Percentiles rank a stretch among this genome's conserved stretches.
Conservation (phyloP, 2,329 filamentous ascomycete species). For the Aspergillus tanneri region DNA sequence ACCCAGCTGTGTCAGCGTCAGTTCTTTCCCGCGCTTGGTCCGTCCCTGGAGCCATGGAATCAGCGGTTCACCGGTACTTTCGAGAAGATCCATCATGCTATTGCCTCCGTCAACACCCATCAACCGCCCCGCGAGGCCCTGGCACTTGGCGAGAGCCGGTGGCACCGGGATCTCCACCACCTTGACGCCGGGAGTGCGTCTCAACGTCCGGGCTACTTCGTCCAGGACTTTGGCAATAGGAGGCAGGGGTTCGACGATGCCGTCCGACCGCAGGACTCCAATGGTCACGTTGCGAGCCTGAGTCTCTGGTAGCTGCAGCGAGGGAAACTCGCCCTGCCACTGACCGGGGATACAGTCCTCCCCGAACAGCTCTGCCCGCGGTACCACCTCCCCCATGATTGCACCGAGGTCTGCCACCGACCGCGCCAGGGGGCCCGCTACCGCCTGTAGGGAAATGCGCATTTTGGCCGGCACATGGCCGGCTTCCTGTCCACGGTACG, state of each 20-base stretch:
- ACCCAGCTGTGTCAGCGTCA: constrained; percentile 50
- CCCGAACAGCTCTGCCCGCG: constrained; percentile 54
- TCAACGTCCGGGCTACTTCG: constrained; percentile 40
- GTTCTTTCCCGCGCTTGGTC: constrained; percentile 49
- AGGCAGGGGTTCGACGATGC: constrained; percentile 39
- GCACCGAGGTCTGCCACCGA: constrained; percentile 43
- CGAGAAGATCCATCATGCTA: constrained; percentile 57
- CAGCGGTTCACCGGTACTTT: constrained; percentile 56
- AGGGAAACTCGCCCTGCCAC: constrained; percentile 37
- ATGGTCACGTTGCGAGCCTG: constrained; percentile 37
- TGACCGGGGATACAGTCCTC: constrained; percentile 45
- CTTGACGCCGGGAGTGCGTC: constrained; percentile 47
- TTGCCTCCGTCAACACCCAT: constrained; percentile 60
- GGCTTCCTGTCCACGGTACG: constrained; percentile 53
- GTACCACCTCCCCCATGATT: constrained; percentile 54
- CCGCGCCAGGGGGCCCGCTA: constrained; percentile 44
- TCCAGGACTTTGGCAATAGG: constrained; percentile 41
- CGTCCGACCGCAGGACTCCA: constrained; percentile 44
- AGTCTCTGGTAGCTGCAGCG: constrained; percentile 20
- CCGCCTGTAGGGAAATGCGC: constrained; percentile 53
- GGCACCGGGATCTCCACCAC: constrained; percentile 59
- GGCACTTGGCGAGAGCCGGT: constrained; percentile 53
- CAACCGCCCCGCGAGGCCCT: constrained; percentile 57
- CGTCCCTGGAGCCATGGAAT: constrained; percentile 60
- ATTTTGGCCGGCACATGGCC: constrained; percentile 48